A percentile compares a stretch with the other conserved stretches of the same genome.
Evolutionary conservation across 2,329 filamentous ascomycete genomes (phyloP).

Genomic region (Colletotrichum cuscutae): DNA sequence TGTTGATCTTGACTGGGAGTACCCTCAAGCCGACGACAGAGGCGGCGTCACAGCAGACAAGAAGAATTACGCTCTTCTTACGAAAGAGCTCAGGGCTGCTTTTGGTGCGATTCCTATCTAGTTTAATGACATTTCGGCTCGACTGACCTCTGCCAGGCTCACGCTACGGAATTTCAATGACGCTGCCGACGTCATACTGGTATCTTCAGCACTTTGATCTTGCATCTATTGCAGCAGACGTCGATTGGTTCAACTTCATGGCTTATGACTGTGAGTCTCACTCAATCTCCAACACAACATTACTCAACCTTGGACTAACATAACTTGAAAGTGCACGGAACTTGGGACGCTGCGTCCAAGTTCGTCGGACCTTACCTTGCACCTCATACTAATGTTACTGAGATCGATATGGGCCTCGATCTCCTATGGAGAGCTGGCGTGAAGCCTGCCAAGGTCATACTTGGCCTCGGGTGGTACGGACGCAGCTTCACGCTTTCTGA

Average conservation of each 20-base stretch:
- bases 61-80: constrained; percentile 43
- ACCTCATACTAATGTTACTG: constrained; percentile 50
- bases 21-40: constrained; percentile 44
- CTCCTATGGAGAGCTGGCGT: constrained; percentile 59
- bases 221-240: constrained; percentile 30
- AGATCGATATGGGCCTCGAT: constrained; percentile 52
- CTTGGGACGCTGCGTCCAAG: constrained; percentile 43
- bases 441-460: constrained; percentile 49
- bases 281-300: not conserved
- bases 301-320: not conserved
- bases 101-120: not conserved
- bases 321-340: not conserved
- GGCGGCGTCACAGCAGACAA: constrained; percentile 48
- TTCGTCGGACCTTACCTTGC: not conserved
- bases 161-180: constrained; percentile 38
- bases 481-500: constrained; percentile 32
- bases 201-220: constrained; percentile 43
- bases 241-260: constrained; percentile 54
- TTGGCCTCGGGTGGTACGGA: constrained; percentile 57
- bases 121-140: not conserved
- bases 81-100: constrained; percentile 1
- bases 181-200: constrained; percentile 41
- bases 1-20: constrained; percentile 58
- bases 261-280: constrained; percentile 3
- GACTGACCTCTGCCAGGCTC: not conserved